Conservation (phyloP, 1,284 basidiomycete genomes). For the Trichosporon ovoides region DNA sequence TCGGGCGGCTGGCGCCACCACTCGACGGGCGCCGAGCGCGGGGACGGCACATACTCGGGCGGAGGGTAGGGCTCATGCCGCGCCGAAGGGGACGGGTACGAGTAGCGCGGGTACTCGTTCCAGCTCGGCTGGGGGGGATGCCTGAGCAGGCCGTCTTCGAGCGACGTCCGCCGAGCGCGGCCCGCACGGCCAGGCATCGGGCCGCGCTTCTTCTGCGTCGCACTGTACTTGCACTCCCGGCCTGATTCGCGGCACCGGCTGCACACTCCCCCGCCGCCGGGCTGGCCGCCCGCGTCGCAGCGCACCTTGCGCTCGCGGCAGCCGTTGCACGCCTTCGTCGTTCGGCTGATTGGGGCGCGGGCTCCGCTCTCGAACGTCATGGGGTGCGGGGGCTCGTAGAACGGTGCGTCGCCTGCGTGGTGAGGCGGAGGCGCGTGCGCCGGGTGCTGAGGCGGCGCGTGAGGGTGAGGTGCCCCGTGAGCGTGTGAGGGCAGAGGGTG, state of each 20-base stretch:
- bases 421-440: background rate
- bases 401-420: background rate
- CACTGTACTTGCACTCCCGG: constrained; percentile 39
- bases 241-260: constrained; percentile 43
- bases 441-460: background rate
- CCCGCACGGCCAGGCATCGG: constrained; percentile 32
- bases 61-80: background rate
- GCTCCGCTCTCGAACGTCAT: constrained; percentile 19
- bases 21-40: background rate
- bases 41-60: background rate
- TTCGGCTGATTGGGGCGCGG: constrained; percentile 42
- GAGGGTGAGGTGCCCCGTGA: background rate
- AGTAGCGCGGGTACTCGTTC: background rate
- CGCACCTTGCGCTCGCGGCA: constrained; percentile 44
- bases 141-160: background rate
- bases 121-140: background rate
- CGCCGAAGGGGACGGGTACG: background rate
- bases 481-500: background rate
- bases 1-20: constrained; percentile 1
- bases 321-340: constrained; percentile 45
- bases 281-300: constrained; percentile 42
- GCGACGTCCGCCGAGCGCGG: background rate
- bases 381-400: constrained; percentile 4
- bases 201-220: constrained; percentile 44
- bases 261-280: constrained; percentile 28